These are phyloP conservation scores for Tulasnella sp. DNA, from an alignment of 768 basidiomycete genomes.

Conservation along the genomic window DNA sequence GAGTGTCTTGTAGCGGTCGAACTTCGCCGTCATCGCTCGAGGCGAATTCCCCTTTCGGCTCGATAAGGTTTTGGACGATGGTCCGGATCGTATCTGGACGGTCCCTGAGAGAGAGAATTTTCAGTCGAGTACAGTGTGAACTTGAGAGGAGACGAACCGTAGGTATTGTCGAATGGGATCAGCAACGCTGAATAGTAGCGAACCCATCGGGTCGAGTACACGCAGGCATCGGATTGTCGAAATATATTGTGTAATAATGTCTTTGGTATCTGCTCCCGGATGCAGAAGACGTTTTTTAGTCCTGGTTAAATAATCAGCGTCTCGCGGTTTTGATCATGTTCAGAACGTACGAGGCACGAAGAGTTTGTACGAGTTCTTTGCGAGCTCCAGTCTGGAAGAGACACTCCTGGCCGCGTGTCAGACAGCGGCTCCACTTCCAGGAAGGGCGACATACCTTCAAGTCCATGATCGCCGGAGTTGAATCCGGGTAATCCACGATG, in stretches of 20 bases:
- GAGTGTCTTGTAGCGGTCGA: slow-evolving; percentile 51
- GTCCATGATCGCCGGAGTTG: slow-evolving; percentile 71
- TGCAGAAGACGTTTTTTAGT: slow-evolving; percentile 82
- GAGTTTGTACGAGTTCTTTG: slow-evolving; percentile 53
- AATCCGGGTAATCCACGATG: slow-evolving; percentile 88
- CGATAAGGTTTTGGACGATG: slow-evolving; percentile 79
- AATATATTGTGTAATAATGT: slow-evolving; percentile 82
- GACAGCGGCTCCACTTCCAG: slow-evolving; percentile 2
- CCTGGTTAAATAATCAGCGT: slow-evolving; percentile 31
- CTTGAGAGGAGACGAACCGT: slow-evolving; percentile 36
- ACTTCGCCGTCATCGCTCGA: slow-evolving; percentile 22
- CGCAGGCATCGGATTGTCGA: slow-evolving; percentile 83
- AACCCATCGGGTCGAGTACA: slow-evolving; percentile 84
- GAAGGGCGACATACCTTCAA: slow-evolving; percentile 43
- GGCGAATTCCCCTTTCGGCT: slow-evolving; percentile 12
- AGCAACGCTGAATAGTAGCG: slow-evolving; percentile 84
- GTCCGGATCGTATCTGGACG: slow-evolving; percentile 88
- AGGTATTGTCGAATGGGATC: slow-evolving; percentile 86
- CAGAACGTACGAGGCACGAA: slow-evolving; percentile 61
- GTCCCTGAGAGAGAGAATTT: slow-evolving; percentile 37
- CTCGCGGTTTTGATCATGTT: not conserved
- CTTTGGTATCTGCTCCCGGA: slow-evolving; percentile 88
- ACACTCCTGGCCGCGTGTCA: slow-evolving; percentile 44
- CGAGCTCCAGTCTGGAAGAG: slow-evolving; percentile 71
- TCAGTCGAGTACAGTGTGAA: not conserved